Evolutionary conservation across 306 rosid species (phyloP), one percentile per base, ranked within the genome.

Genomic region (Clitoria ternatea): DNA sequence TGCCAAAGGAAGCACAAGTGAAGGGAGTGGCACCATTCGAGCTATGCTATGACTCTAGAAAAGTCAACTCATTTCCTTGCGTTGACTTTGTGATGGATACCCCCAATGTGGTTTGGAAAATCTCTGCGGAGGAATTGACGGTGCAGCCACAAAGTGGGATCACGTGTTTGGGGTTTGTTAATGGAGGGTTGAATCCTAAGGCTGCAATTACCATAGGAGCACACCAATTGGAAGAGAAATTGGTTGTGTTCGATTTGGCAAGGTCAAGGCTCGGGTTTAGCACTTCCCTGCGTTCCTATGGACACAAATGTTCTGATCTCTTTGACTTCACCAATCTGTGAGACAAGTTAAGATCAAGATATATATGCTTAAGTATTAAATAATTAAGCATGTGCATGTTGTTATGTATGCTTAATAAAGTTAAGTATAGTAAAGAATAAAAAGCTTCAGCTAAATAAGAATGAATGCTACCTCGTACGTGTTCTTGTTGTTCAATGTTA

Each of bases 201-300:
- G 77, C 83, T 62, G 57, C 77, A 0, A 73, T 85, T 11, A 65
- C 42, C 19, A 18, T 83, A 2, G 90, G 90, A 12, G 65, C 74
- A 2, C 40, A 24, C 2, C 90, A 85, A 20, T 47, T 89, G 82
- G 82, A 81, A 57, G 89, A 83, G 1, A 75, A 73, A 11, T 7
- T 87, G 1, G 23, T 81, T 27, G 61, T 77, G 32, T 76, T 87
- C 1, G 96, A 89, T 47, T 47, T 85, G 14, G 77, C 48, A 0
- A 73, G 26, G 59, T 87, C 89, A 0, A 83, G 52, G 60, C 23
- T 89, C 11, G 92, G 89, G 0, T 81, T 87, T 10, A 83, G 74
- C 69, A 66, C 53, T 39, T 79, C 80, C 1, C 44, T 85, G 37
- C 20, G 24, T 40, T 4, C 61, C 0, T 78, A 6, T 4, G 73